phyloP scores from a whole-genome alignment of 2,329 filamentous ascomycete genomes.

The Aureobasidium sp. region DNA sequence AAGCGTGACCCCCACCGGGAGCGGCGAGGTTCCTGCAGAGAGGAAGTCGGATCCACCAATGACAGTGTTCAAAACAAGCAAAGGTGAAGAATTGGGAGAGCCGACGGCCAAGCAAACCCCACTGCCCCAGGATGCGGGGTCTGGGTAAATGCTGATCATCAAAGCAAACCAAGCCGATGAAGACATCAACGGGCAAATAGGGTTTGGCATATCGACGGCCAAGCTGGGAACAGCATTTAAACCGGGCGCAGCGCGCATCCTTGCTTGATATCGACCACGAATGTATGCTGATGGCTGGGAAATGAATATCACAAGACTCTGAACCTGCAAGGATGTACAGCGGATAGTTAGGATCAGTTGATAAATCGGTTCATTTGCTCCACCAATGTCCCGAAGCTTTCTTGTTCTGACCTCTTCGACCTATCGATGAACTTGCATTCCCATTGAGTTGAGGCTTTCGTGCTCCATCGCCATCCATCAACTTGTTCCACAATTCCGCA shows the following conservation, averaged over 20 bases:
- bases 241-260: not conserved
- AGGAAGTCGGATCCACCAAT: conserved; percentile 7
- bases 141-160: conserved; percentile 11
- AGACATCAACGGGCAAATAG: conserved; percentile 11
- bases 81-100: not conserved
- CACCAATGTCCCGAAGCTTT: conserved; percentile 14
- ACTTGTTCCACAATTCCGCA: conserved; percentile 68
- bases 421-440: not conserved
- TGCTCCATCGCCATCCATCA: conserved; percentile 9
- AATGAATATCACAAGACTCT: not conserved
- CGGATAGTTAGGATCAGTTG: not conserved
- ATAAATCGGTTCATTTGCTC: conserved; percentile 6
- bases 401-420: conserved; percentile 13
- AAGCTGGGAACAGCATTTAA: not conserved
- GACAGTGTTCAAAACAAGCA: not conserved
- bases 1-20: conserved; percentile 1
- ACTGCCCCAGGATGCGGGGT: not conserved
- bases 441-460: conserved; percentile 1
- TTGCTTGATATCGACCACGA: not conserved
- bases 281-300: not conserved
- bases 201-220: not conserved
- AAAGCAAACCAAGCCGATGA: conserved; percentile 13
- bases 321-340: not conserved
- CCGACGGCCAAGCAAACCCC: not conserved
- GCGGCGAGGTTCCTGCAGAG: conserved; percentile 1